Evolutionary conservation across 768 basidiomycete species (phyloP), one percentile per base, ranked within the genome.

Genomic region (Xerocomus brunneocitrinus): DNA sequence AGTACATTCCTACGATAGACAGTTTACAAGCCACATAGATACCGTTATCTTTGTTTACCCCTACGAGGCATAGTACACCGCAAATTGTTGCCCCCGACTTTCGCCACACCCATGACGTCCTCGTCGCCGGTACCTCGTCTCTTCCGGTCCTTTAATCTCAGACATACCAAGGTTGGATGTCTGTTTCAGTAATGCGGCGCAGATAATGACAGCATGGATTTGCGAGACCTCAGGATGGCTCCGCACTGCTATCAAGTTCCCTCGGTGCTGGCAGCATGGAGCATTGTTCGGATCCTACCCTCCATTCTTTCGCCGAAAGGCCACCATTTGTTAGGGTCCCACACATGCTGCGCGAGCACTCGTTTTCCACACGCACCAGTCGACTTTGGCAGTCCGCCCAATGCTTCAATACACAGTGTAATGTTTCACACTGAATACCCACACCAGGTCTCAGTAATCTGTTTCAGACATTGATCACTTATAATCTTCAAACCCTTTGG

Each of bases 321-420:
- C 10, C 31, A 27, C 35, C 39, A 8, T 32, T 25, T 14, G 28
- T 28, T 28, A 28, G 19, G 19, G 28, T 28, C 28, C 27, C 8
- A 19, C 19, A 39, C 27, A 36, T 27, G 3, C 8, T 30, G 30
- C 31, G 12, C 31, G 10, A 3, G 31, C 31, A 32, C 31, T 32
- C 9, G 41, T n/a, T n/a, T 19, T 38, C 16, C 22, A 4, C 41
- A 53, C 55, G 8, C 14, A 56, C 61, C 76, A 19, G 19, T 19
- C 75, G 1, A 65, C 63, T 65, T 78, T 74, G 12, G 68, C 67
- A 5, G 56, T 59, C 25, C 78, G 68, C 53, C 74, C 69, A 13
- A 80, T 6, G 73, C 72, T 74, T 58, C 81, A 78, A 58, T 80
- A 84, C 8, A 74, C 73, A 0, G 71, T 75, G 1, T 77, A 6